Base-by-base conservation (phyloP, 2,329 filamentous ascomycete species). In the Sarocladium brachiariae region DNA sequence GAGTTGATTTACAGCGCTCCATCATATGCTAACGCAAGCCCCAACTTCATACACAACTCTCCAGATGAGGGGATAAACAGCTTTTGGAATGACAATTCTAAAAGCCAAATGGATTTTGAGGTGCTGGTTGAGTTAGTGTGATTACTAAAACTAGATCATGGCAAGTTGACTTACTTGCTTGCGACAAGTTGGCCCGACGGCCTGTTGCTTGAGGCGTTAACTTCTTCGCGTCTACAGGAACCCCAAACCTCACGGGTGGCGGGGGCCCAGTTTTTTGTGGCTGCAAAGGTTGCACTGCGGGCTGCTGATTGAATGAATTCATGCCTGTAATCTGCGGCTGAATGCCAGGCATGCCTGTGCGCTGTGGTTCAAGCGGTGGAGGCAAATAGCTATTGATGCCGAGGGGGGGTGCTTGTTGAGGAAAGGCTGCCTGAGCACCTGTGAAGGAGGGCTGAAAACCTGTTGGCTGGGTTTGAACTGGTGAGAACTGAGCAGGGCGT, bases 91-190 rank as follows among this genome's bases (percentile, higher is more conserved):
- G 6, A 37, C 7, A 37, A 41, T 41, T 23, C 61, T 59, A 74
- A 56, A 78, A 78, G 19, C 75, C 75, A 56, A 78, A 78, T 1
- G 75, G 75, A 55, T 78, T 78, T 54, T 77, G 66, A 11, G 75
- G 75, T 25, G 75, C 75, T 78, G n/a, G n/a, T 33, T 38, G 13
- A 19, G 7, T 51, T 18, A 33, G 45, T 14, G 7, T 25, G 27
- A 48, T 47, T 4, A 10, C 3, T 27, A 43, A 27, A 50, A 37
- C 37, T 4, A n/a, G 7, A 11, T 14, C 9, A 35, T 47, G 23
- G 16, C 14, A 23, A n/a, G n/a, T n/a, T 9, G 35, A 91, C 92
- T 86, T 84, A 97, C 92, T 99, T 63, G 93, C 93, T 81, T 95
- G 88, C 49, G 87, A 78, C 58, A 99, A 77, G 66, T 97, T 96